Evolutionary conservation across 305 asterid genomes (phyloP).

Genomic region (Fraxinus sp.): DNA sequence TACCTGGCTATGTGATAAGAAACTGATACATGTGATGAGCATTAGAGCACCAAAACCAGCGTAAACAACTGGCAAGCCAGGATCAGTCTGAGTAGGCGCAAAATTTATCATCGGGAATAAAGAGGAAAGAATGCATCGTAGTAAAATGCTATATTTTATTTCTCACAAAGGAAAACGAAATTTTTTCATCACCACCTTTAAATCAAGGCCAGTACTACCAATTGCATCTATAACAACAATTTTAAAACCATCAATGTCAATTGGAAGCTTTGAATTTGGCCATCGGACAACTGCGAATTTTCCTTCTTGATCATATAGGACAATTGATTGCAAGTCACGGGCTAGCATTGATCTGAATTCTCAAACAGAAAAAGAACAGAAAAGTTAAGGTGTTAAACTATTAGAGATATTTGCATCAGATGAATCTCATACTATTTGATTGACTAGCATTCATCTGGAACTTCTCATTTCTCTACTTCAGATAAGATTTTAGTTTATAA

Average conservation of each 20-base stretch:
- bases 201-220: slow-evolving; percentile 75
- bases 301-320: slow-evolving; percentile 79
- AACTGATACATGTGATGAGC: slow-evolving; percentile 89
- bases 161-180: neutral
- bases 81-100: slow-evolving; percentile 58
- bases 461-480: neutral
- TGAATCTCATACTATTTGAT: neutral
- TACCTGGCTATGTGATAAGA: slow-evolving; percentile 83
- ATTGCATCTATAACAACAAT: slow-evolving; percentile 57
- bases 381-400: neutral
- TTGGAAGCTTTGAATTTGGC: slow-evolving; percentile 80
- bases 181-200: slow-evolving; percentile 45
- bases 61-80: slow-evolving; percentile 77
- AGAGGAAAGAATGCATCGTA: neutral
- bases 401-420: neutral
- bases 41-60: slow-evolving; percentile 85
- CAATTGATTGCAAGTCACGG: slow-evolving; percentile 83
- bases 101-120: slow-evolving; percentile 1
- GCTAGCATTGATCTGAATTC: slow-evolving; percentile 79
- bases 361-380: neutral
- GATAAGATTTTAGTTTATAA: neutral
- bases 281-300: slow-evolving; percentile 75
- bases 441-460: neutral
- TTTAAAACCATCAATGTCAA: slow-evolving; percentile 64
- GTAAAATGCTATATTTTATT: neutral